These are phyloP conservation scores for Gossypium herbaceum DNA, from an alignment of 345 rosid species.

Conservation along the genomic window DNA sequence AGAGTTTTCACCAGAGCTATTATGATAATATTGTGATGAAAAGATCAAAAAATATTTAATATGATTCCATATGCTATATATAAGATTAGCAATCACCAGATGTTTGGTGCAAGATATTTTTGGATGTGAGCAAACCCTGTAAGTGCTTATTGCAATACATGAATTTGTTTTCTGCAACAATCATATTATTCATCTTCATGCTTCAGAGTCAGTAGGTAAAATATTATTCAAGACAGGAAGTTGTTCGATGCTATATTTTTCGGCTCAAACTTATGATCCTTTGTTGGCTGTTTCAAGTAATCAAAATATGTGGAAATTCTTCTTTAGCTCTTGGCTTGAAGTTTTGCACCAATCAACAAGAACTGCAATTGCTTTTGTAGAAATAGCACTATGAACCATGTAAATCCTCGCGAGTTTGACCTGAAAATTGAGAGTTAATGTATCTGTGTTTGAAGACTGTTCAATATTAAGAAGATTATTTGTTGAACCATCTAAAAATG, in stretches of 20 bases:
- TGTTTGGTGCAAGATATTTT: conserved; percentile 17
- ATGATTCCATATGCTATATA: conserved; percentile 21
- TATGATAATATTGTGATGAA: conserved; percentile 14
- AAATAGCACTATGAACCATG: too few species aligned
- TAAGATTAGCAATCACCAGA: conserved; percentile 20
- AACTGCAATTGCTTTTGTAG: too few species aligned
- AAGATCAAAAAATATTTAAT: conserved; percentile 14
- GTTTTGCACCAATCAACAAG: too few species aligned
- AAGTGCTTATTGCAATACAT: conserved; percentile 4
- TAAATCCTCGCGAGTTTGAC: too few species aligned
- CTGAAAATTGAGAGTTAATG: too few species aligned
- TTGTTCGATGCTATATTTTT: neutral
- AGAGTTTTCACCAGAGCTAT: conserved; percentile 4
- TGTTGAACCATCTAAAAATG: too few species aligned
- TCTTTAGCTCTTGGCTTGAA: too few species aligned
- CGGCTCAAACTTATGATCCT: neutral
- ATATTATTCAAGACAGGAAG: neutral
- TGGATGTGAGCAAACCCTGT: conserved; percentile 21
- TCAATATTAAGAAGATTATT: too few species aligned
- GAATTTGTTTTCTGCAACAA: conserved; percentile 1
- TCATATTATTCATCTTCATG: neutral
- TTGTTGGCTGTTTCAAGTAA: too few species aligned
- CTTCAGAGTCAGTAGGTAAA: neutral
- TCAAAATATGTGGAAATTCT: too few species aligned
- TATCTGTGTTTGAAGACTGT: too few species aligned